phyloP scores from a whole-genome alignment of 139 green algal species.

The Coelastrella sp. region DNA sequence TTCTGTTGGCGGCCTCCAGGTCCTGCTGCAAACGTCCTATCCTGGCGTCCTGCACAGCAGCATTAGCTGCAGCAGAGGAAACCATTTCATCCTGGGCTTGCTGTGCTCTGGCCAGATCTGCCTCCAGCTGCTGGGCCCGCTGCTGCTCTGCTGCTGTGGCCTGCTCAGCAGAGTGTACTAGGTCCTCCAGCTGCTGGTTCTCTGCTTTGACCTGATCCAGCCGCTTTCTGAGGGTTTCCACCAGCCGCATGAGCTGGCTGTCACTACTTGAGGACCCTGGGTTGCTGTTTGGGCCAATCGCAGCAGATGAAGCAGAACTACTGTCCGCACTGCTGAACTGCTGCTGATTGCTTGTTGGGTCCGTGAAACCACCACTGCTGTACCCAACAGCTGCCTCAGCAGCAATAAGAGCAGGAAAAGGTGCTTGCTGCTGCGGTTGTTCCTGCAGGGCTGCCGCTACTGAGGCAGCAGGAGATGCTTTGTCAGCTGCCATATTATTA shows the following conservation, averaged over 20 bases:
- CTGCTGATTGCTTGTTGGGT: neutral
- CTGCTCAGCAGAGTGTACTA: conserved; percentile 71
- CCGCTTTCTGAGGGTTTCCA: conserved; percentile 72
- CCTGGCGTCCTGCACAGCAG: conserved; percentile 38
- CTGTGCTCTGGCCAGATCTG: conserved; percentile 56
- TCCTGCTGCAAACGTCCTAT: conserved; percentile 37
- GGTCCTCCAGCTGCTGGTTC: conserved; percentile 83
- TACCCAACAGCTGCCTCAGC: neutral
- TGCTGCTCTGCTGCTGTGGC: conserved; percentile 50
- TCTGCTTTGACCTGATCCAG: conserved; percentile 69
- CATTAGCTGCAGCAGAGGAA: conserved; percentile 35
- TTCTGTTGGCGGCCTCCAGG: conserved; percentile 35
- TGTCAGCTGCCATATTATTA: neutral
- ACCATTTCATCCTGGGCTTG: conserved; percentile 49
- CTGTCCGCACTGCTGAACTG: conserved; percentile 6
- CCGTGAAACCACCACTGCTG: neutral
- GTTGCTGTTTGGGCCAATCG: conserved; percentile 25
- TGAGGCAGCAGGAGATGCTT: neutral
- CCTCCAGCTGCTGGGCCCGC: conserved; percentile 11
- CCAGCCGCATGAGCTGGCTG: conserved; percentile 43
- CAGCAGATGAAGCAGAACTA: neutral
- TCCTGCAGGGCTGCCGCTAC: neutral
- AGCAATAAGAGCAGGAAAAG: neutral
- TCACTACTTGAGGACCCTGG: conserved; percentile 32
- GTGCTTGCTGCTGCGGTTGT: neutral